Evolutionary conservation across 2,329 filamentous ascomycete species (phyloP), one percentile per base, ranked within the genome.

Genomic region (Penicillium sp.): DNA sequence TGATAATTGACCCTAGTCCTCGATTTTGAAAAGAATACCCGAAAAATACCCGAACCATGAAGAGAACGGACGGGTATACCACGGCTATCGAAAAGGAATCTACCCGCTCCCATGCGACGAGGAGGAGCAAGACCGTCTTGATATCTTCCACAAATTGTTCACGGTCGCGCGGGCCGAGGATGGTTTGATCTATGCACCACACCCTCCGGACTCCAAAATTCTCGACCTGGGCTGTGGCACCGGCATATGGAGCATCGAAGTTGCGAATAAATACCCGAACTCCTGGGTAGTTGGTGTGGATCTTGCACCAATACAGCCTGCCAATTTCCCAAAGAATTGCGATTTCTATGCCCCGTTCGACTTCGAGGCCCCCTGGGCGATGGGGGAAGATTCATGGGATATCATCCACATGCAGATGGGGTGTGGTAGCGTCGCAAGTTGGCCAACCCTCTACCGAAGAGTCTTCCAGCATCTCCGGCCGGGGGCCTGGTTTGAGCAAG

Each of bases 191-290:
- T 70, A 74, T 57, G 72, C 74, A 45, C 75, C 75, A 3, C 68
- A 70, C 60, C 68, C 68, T 1, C 67, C 64, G 4, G 72, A 73
- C 51, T 74, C 76, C 53, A 78, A 81, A 56, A 81, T 86, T 57
- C 75, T 86, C 51, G 84, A 85, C 63, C 67, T 96, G 50, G 93
- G 91, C 39, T 92, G 88, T 59, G 93, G 92, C 18, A 96, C 91
- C 1, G 91, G 91, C 36, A 93, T 96, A 57, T 97, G 93, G 93
- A 84, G 88, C 38, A 89, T 95, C 64, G 88, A 93, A 62, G 88
- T 96, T 75, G 88, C 89, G 59, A 86, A 89, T 82, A 79, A 79
- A 69, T 86, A 83, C 66, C 77, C 77, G 11, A 67, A 81, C 18
- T 80, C 84, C 47, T 81, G 84, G 70, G 83, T 88, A 46, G 69